Conservation (phyloP, 1,139 yeast species). For the Lodderomyces pseudojiufengensis region DNA sequence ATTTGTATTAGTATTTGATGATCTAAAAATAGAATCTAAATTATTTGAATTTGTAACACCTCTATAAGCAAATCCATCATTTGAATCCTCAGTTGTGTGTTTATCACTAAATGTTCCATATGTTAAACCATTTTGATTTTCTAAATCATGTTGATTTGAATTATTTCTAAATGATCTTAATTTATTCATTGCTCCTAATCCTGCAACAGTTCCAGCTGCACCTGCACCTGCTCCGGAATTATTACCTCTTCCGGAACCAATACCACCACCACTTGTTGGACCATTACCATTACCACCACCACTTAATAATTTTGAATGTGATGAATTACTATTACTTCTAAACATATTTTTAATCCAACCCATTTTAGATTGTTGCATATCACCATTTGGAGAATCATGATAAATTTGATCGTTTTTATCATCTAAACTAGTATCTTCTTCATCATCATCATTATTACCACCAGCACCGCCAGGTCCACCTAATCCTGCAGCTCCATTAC, state of each 20-base stretch:
- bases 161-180: slow-evolving; percentile 8
- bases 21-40: slow-evolving; percentile 36
- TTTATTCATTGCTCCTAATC: slow-evolving; percentile 10
- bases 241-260: neutral
- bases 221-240: slow-evolving; percentile 12
- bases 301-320: no score
- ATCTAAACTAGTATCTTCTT: slow-evolving; percentile 14
- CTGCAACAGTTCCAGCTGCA: slow-evolving; percentile 12
- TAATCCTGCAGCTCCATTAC: slow-evolving; percentile 1
- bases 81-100: slow-evolving; percentile 14
- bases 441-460: slow-evolving; percentile 10
- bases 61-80: slow-evolving; percentile 40
- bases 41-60: slow-evolving; percentile 47
- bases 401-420: slow-evolving; percentile 13
- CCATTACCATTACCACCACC: slow-evolving; percentile 4
- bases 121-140: slow-evolving; percentile 8
- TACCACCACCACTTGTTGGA: no score
- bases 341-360: slow-evolving; percentile 13
- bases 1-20: slow-evolving; percentile 15
- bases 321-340: neutral
- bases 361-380: slow-evolving; percentile 10
- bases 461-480: slow-evolving; percentile 1
- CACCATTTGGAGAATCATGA: slow-evolving; percentile 11
- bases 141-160: slow-evolving; percentile 8
- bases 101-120: slow-evolving; percentile 13